These are phyloP conservation scores for Leptomonas pyrrhocoris DNA, from an alignment of 208 protist genomes.

Conservation along the genomic window DNA sequence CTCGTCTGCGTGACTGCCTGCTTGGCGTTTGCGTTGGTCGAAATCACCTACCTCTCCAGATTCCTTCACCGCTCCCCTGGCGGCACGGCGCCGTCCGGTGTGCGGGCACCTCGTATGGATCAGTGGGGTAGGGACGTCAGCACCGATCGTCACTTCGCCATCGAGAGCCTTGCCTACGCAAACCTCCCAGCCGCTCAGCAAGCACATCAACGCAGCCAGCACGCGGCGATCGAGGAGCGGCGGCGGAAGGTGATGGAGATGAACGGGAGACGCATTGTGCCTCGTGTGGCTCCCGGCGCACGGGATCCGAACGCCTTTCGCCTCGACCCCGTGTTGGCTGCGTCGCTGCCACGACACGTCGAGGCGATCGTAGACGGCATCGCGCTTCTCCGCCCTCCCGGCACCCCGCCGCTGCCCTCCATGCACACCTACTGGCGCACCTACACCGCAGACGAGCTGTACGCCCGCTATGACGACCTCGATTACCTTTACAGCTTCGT, in stretches of 20 bases:
- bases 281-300: not conserved
- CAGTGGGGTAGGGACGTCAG: slow-evolving; percentile 1
- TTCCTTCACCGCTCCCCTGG: not conserved
- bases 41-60: not conserved
- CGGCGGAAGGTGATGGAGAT: not conserved
- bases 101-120: not conserved
- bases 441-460: slow-evolving; percentile 37
- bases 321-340: not conserved
- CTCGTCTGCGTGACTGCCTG: not conserved
- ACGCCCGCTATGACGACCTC: slow-evolving; percentile 46
- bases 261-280: not conserved
- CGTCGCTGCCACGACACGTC: not conserved
- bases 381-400: not conserved
- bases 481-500: slow-evolving; percentile 97
- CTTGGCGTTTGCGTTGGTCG: not conserved
- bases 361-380: slow-evolving; percentile 16
- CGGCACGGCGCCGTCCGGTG: not conserved
- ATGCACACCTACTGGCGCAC: slow-evolving; percentile 26
- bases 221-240: slow-evolving; percentile 7
- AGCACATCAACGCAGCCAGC: not conserved
- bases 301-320: slow-evolving; percentile 12
- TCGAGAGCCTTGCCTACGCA: slow-evolving; percentile 2
- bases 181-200: not conserved
- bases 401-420: slow-evolving; percentile 20
- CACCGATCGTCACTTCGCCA: not conserved